Conservation (phyloP, 2,329 filamentous ascomycete genomes). For the Fusarium falciforme region DNA sequence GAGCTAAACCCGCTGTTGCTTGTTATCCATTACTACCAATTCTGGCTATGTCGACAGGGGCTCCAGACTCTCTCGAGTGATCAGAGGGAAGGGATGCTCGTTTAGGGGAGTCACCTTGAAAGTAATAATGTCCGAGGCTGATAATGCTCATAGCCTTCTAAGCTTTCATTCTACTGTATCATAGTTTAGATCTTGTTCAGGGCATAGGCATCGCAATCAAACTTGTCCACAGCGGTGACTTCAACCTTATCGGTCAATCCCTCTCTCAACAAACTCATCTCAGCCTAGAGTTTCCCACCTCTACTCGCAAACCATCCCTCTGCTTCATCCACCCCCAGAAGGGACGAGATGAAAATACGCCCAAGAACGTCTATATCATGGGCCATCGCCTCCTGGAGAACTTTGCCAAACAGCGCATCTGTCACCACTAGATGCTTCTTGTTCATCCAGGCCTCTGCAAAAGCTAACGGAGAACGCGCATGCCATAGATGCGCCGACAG, state of each 20-base stretch:
- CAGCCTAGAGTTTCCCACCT: constrained; percentile 30
- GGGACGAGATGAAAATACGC: constrained; percentile 47
- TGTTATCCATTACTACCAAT: fast-evolving
- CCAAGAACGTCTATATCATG: constrained; percentile 59
- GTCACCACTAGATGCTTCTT: constrained; percentile 51
- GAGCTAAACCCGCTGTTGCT: constrained; percentile 45
- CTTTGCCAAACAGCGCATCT: constrained; percentile 41
- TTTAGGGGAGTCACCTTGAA: not conserved
- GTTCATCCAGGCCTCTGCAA: constrained; percentile 52
- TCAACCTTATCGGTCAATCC: not conserved
- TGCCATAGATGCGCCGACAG: constrained; percentile 54
- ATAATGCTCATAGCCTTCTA: not conserved
- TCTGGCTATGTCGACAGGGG: not conserved
- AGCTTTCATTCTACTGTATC: not conserved
- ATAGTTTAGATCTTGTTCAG: not conserved
- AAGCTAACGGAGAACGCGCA: constrained; percentile 50
- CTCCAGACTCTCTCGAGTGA: not conserved
- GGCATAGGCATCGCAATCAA: not conserved
- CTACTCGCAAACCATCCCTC: constrained; percentile 48
- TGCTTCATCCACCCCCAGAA: constrained; percentile 49
- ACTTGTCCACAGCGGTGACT: not conserved
- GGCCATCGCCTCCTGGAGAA: constrained; percentile 51
- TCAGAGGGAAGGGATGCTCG: not conserved
- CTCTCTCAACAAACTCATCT: not conserved
- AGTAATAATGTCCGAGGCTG: not conserved